Evolutionary conservation across 345 rosid species (phyloP), one percentile per base, ranked within the genome.

Genomic region (Trapa incisa): DNA sequence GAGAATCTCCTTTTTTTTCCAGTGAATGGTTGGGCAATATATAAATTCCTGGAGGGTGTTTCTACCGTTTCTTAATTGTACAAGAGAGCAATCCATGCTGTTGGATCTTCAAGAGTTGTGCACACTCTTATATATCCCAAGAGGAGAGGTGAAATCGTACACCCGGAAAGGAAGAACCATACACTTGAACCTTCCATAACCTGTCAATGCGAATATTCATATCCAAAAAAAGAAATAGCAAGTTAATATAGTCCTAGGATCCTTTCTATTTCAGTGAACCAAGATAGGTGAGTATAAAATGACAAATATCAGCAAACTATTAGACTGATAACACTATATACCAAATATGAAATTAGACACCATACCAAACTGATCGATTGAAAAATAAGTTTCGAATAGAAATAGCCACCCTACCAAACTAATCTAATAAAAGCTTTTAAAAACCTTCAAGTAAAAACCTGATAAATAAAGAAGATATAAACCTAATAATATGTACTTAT

Each of bases 81-180:
- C 63, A 87, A 68, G 79, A 73, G 81, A 66, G 86, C 92, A 64
- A 90, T 72, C 77, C 88, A 81, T 47, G 94, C 85, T 17, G 97
- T 93, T 54, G 98, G 92, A 80, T 93, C 98, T 86, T 93, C 98
- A 2, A 93, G 64, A 53, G 94, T 88, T 67, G 90, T 79, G 72
- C 91, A 73, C 48, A 85, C 77, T 80, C 80, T 22, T 73, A 67
- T 77, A 84, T 15, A 53, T 74, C 64, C 79, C 79, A 65, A 1
- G 12, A 68, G 76, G 76, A 75, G 81, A 73, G 72, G 69, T 67
- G 68, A 79, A 76, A 45, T 86, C 86, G 78, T 86, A 87, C 66
- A 77, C 77, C 54, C 47, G 80, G 54, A 83, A 80, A 62, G 96
- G 96, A 42, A 80, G 52, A 45, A 82, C 86, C 38, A 79, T 65